Evolutionary conservation across 768 basidiomycete genomes (phyloP).

Genomic region (Sistotremastrum niveocremeum): DNA sequence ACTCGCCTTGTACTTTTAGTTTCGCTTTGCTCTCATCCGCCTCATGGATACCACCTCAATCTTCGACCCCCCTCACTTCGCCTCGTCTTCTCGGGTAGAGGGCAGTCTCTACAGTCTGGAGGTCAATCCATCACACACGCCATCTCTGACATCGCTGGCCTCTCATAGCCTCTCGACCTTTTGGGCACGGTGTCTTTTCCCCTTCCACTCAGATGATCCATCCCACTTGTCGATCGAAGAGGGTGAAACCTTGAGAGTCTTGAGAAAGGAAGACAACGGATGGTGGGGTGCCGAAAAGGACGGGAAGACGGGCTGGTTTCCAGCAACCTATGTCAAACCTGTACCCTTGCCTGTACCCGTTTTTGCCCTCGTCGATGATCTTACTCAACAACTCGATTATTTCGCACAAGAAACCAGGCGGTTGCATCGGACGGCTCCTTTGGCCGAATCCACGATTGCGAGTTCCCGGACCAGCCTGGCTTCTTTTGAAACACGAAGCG

Average conservation of each 20-base stretch:
- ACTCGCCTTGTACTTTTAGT: too few species aligned
- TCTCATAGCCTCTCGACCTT: constrained; percentile 16
- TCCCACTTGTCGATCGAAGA: constrained; percentile 48
- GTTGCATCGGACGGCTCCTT: constrained; percentile 24
- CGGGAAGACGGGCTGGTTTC: constrained; percentile 59
- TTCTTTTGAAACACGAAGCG: constrained; percentile 6
- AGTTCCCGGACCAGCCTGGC: constrained; percentile 21
- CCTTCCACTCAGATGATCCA: constrained; percentile 49
- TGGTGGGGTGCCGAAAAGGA: constrained; percentile 67
- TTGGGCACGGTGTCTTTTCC: constrained; percentile 51
- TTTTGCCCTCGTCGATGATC: constrained; percentile 30
- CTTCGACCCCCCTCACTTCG: too few species aligned
- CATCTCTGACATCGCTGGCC: too few species aligned
- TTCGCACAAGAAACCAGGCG: constrained; percentile 30
- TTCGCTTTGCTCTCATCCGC: too few species aligned
- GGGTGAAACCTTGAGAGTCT: constrained; percentile 53
- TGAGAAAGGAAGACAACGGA: constrained; percentile 57
- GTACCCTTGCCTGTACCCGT: too few species aligned
- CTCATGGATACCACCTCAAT: too few species aligned
- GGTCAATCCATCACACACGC: too few species aligned
- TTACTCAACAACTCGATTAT: constrained; percentile 32
- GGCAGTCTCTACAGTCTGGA: too few species aligned
- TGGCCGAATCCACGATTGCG: constrained; percentile 16
- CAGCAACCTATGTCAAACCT: constrained; percentile 48
- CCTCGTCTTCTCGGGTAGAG: too few species aligned